Evolutionary conservation across 2,329 filamentous ascomycete species (phyloP), one percentile per base, ranked within the genome.

Genomic region (Davidsoniella neocaledoniae): DNA sequence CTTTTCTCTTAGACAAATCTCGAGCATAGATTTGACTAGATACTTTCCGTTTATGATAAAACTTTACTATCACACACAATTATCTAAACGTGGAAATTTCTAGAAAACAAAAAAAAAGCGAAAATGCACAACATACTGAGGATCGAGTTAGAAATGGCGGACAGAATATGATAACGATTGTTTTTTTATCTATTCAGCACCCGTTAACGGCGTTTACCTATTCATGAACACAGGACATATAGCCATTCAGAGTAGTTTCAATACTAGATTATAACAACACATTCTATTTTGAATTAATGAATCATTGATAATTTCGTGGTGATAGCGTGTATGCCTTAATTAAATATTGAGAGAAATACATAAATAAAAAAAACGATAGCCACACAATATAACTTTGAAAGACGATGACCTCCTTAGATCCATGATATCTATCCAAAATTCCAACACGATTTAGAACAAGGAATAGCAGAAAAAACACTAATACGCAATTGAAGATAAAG

Each of bases 1-100:
- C 91, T 93, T 67, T 96, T 96, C 62, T 64, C 70, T 39, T 19
- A 23, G 36, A 43, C 26, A 8, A 43, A 19, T 44, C 16, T n/a
- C 17, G 36, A 16, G n/a, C 17, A 7, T n/a, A 53, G 36, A 55
- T 50, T 49, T 47, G 53, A 57, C 38, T 49, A 53, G 53, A 54
- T 19, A 3, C 6, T 33, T 12, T 33, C 12, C 8, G 29, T 33
- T 19, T 19, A 23, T 40, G 23, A 47, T 40, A 12, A 33, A 33
- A 10, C 4, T 9, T 12, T 33, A 12, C 29, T 14, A 46, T 25
- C 14, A 46, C 26, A 38, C 7, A 36, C 23, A 45, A 17, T 36
- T 12, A 7, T 5, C 16, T 37, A 43, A 14, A 45, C 6, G 43
- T 16, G 25, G 38, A 2, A 33, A 12, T 9, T 12, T 9, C 1